A percentile compares a stretch with the other conserved stretches of the same genome.
These are phyloP conservation scores for Apiospora kogelbergensis DNA, from an alignment of 2,329 filamentous ascomycete species.

Conservation along the genomic window DNA sequence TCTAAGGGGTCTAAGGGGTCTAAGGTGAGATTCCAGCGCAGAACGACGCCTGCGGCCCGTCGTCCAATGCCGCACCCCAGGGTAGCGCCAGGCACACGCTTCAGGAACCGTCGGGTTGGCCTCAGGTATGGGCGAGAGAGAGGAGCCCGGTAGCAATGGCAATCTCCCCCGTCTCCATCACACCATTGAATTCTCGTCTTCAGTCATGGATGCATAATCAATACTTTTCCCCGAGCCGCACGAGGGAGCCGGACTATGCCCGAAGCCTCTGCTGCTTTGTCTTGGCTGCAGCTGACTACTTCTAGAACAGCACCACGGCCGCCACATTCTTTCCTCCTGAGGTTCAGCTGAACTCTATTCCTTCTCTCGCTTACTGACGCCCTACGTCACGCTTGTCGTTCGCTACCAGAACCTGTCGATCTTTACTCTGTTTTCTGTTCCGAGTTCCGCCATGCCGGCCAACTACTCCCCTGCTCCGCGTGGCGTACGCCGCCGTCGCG, in stretches of 20 bases:
- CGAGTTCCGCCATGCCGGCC: background rate
- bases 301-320: background rate
- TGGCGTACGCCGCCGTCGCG: background rate
- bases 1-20: too few species aligned
- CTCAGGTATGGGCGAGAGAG: background rate
- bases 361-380: background rate
- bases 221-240: background rate
- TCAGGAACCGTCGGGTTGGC: background rate
- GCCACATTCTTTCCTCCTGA: background rate
- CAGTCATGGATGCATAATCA: background rate
- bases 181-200: background rate
- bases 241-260: background rate
- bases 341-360: background rate
- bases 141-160: background rate
- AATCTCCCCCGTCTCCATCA: background rate
- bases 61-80: background rate
- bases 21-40: too few species aligned
- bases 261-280: background rate
- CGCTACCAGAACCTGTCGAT: background rate
- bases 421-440: background rate
- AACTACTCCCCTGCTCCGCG: background rate
- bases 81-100: too few species aligned
- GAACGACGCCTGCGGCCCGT: background rate
- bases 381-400: background rate
- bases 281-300: background rate